Evolutionary conservation across 345 rosid species (phyloP), one percentile per base, ranked within the genome.

Genomic region (Diplotaxis tenuifolia): DNA sequence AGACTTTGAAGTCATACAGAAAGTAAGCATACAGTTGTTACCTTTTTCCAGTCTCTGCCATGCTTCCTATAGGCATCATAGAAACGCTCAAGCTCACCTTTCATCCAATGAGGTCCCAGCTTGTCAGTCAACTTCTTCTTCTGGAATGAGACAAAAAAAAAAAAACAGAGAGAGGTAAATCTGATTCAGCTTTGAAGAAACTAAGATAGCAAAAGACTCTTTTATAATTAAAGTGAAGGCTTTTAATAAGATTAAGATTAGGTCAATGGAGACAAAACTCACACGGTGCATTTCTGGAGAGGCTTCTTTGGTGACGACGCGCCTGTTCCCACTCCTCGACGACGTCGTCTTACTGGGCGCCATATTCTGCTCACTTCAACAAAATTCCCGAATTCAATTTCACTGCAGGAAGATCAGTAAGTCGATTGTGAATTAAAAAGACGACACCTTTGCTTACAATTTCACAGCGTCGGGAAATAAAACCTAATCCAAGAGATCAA

Each of bases 81-180:
- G 83, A 96, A 96, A 50, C 82, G 85, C 76, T 86, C 88, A 25
- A 92, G 93, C 82, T 96, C 99, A 9, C 68, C 86, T 78, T 84
- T 82, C 62, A 84, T 88, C 99, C 99, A 96, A 65, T 89, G 98
- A 73, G 91, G 85, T 70, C 99, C 99, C 65, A 92, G 77, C 83
- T 86, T 90, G 63, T 90, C 91, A 73, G 93, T 70, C 73, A 86
- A 82, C 69, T 85, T 96, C 84, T 79, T 89, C 88, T 87, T 84
- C 92, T 84, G 77, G 0, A 58, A 36, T 59, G 47, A 79, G 75
- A n/a, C n/a, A 52, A 53, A 67, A 16, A 19, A 32, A 15, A 1
- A 19, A 21, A 32, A 15, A 1, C 18, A 61, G 9, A 70, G 19
- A 8, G 55, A 72, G 29, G 27, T 7, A 15, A 3, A 64, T 38